Evolutionary conservation across 1,284 basidiomycete genomes (phyloP).

Genomic region (Ceratobasidium sp.): DNA sequence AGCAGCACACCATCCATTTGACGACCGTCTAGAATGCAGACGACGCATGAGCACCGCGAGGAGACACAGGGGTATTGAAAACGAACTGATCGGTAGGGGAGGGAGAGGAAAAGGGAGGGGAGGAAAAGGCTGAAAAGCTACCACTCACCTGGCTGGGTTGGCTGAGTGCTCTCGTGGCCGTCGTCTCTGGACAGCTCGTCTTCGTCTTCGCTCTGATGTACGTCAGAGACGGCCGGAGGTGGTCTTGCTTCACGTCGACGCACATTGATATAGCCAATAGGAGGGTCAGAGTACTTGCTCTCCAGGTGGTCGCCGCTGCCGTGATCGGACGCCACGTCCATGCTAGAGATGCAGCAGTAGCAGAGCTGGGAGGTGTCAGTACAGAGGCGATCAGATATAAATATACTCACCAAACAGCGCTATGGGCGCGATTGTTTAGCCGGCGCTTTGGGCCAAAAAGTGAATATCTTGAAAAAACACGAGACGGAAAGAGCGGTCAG

Average conservation of each 20-base stretch:
- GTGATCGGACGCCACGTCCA: slow-evolving; percentile 34
- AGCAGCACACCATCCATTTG: slow-evolving; percentile 24
- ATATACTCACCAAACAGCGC: slow-evolving; percentile 19
- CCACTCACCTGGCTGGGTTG: neutral
- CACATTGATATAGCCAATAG: slow-evolving; percentile 42
- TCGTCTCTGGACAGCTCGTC: neutral
- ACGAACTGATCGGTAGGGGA: too few relatives aligned
- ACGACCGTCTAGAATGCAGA: slow-evolving; percentile 34
- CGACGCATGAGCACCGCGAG: slow-evolving; percentile 29
- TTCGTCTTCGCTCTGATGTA: slow-evolving; percentile 37
- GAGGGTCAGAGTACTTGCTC: slow-evolving; percentile 21
- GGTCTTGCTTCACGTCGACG: slow-evolving; percentile 17
- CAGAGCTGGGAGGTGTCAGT: slow-evolving; percentile 23
- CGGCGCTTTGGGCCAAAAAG: slow-evolving; percentile 1
- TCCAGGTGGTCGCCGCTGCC: neutral
- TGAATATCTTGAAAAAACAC: slow-evolving; percentile 1
- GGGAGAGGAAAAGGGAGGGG: neutral
- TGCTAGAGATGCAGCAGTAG: neutral
- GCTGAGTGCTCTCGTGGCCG: neutral
- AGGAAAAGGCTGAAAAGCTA: neutral
- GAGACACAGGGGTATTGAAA: slow-evolving; percentile 1
- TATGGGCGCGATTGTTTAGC: slow-evolving; percentile 7
- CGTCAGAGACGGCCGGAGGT: slow-evolving; percentile 9
- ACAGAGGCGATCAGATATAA: neutral
- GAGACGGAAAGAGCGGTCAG: slow-evolving; percentile 17